Base-by-base conservation (phyloP, 495 filamentous ascomycete genomes). In the Penicillium daleae region DNA sequence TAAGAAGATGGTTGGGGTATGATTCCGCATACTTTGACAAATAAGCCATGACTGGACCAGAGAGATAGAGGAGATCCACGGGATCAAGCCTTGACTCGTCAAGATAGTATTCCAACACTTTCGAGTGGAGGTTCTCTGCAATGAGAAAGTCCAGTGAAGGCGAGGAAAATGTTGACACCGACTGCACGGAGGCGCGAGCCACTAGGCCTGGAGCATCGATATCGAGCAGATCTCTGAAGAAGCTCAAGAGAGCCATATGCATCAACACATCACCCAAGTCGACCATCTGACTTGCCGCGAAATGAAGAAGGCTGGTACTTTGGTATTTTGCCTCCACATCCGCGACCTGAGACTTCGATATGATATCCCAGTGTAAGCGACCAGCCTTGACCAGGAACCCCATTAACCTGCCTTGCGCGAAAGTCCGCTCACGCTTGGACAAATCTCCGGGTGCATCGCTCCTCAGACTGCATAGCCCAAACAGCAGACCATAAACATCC, bases 371-470 rank as follows among this genome's bases (percentile, higher is more conserved):
- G 68, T 90, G 86, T 54, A 92, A 63, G 3, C 75, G 72, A 4
- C 88, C 89, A 4, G 92, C 82, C 15, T 87, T 84, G 2, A 88
- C 86, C 3, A 96, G 73, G 61, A 93, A 78, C 12, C 87, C 83
- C 64, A 96, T 76, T 42, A 96, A 62, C 59, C 93, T 81, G 37
- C 88, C 91, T 74, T 97, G 92, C 2, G 91, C 89, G 22, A 96
- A 75, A 0, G 91, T 90, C 61, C 86, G 86, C 52, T 94, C 86
- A 42, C 82, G 82, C 64, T 83, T 85, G 39, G 80, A 80, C 10
- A 89, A 71, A 13, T 68, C 68, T 4, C 75, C 72, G n/a, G 76
- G 71, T 6, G 73, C 68, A 24, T 71, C 73, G 17, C 72, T 72
- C 1, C 64, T 65, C 3, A 86, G 78, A 56, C 85, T 86, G 67